Evolutionary conservation across 2,329 filamentous ascomycete species (phyloP).

Genomic region (Didymella arachidicola): DNA sequence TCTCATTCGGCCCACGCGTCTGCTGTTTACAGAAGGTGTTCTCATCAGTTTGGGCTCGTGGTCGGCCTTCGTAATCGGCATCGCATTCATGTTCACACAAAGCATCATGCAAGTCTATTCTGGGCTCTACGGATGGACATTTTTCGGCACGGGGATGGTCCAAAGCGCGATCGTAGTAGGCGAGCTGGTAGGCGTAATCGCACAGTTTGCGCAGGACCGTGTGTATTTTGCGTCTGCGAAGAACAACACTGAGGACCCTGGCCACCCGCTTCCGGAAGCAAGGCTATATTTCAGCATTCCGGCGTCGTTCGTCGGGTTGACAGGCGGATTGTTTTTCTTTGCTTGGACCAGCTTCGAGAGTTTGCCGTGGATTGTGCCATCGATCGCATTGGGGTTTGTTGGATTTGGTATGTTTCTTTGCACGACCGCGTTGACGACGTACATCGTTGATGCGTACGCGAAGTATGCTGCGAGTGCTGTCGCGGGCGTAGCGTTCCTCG

Average conservation of each 20-base stretch:
- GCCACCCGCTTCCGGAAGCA: conserved; percentile 55
- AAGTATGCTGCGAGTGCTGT: conserved; percentile 60
- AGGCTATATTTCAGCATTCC: conserved; percentile 55
- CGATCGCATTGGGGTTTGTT: conserved; percentile 57
- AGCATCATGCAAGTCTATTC: conserved; percentile 56
- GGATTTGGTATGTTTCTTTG: conserved; percentile 60
- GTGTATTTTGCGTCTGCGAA: conserved; percentile 54
- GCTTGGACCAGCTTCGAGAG: conserved; percentile 57
- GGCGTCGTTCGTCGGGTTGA: conserved; percentile 56
- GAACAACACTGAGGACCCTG: conserved; percentile 50
- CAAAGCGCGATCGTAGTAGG: conserved; percentile 58
- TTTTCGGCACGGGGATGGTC: conserved; percentile 55
- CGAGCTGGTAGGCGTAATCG: conserved; percentile 53
- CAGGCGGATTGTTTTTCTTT: conserved; percentile 61
- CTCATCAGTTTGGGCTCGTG: conserved; percentile 59
- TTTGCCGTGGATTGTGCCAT: conserved; percentile 58
- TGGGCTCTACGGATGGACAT: conserved; percentile 51
- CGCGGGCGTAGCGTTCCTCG: conserved; percentile 58
- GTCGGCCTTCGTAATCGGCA: conserved; percentile 58
- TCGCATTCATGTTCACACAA: conserved; percentile 60
- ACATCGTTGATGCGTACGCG: conserved; percentile 60
- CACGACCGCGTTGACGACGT: conserved; percentile 57
- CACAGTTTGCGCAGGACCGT: conserved; percentile 47
- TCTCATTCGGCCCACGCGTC: conserved; percentile 48
- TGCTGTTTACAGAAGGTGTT: conserved; percentile 60